phyloP scores from a whole-genome alignment of 2,329 filamentous ascomycete genomes.

The Pseudonectria buxi region DNA sequence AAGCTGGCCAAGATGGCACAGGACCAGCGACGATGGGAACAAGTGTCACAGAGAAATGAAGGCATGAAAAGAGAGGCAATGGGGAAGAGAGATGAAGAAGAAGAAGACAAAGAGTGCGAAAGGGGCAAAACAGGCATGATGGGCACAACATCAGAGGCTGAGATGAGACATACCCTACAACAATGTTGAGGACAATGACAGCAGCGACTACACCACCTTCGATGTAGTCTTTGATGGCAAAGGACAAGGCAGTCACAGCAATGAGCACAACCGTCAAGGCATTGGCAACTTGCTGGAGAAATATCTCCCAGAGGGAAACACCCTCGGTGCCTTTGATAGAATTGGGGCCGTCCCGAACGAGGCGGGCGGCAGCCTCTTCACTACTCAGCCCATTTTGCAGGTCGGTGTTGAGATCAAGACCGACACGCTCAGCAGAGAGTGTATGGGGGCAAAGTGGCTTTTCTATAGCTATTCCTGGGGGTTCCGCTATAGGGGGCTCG shows the following conservation, averaged over 20 bases:
- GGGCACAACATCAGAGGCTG: background rate
- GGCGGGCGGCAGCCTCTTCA: conserved; percentile 57
- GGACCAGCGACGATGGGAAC: no score
- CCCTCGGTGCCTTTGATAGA: conserved; percentile 64
- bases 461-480: conserved; percentile 30
- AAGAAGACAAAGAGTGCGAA: no score
- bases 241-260: conserved; percentile 65
- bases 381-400: conserved; percentile 54
- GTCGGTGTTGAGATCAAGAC: conserved; percentile 35
- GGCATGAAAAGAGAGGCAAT: no score
- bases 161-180: conserved; percentile 48
- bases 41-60: no score
- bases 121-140: background rate
- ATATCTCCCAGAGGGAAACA: conserved; percentile 67
- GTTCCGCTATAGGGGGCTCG: conserved; percentile 34
- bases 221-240: conserved; percentile 58
- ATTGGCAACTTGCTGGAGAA: conserved; percentile 71
- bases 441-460: conserved; percentile 30
- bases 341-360: conserved; percentile 62
- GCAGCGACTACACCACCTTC: conserved; percentile 57
- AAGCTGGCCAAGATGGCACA: no score
- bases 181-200: conserved; percentile 61
- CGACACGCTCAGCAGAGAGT: conserved; percentile 28
- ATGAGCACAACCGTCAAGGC: conserved; percentile 69
- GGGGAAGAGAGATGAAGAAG: no score